A percentile compares a stretch with the other conserved stretches of the same genome.
phyloP scores from a whole-genome alignment of 2,329 filamentous ascomycete species.

The Venturia nashicola region DNA sequence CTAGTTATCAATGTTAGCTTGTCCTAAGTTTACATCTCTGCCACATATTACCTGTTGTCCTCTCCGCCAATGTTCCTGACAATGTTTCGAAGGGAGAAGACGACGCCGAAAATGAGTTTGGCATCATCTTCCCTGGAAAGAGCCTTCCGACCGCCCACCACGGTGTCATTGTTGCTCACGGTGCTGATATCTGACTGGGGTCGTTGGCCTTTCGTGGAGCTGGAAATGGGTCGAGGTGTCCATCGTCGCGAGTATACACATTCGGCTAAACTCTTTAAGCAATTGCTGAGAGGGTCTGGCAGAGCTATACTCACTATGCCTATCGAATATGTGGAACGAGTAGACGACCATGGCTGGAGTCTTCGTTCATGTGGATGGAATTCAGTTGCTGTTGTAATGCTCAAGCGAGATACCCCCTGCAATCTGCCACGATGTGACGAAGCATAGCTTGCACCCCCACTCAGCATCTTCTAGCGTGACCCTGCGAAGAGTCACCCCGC shows the following conservation, averaged over 20 bases:
- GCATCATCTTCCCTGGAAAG: slow-evolving; percentile 66
- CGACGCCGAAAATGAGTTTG: slow-evolving; percentile 92
- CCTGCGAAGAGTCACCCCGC: neutral
- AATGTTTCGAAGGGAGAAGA: slow-evolving; percentile 96
- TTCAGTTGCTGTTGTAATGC: neutral
- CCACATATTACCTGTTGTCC: slow-evolving; percentile 54
- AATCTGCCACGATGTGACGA: neutral
- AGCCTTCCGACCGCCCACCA: slow-evolving; percentile 21
- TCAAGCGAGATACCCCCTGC: neutral
- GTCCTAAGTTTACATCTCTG: neutral
- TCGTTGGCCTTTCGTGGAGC: slow-evolving; percentile 33
- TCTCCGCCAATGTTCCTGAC: slow-evolving; percentile 86
- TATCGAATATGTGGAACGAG: slow-evolving; percentile 97
- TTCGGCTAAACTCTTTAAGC: slow-evolving; percentile 51
- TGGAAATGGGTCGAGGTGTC: slow-evolving; percentile 44
- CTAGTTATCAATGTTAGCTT: slow-evolving; percentile 29
- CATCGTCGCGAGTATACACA: slow-evolving; percentile 93
- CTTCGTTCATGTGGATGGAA: neutral
- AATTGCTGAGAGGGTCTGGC: neutral
- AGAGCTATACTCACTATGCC: slow-evolving; percentile 59
- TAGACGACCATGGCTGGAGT: slow-evolving; percentile 66
- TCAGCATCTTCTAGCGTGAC: neutral
- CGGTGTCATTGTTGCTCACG: slow-evolving; percentile 29
- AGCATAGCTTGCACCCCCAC: neutral
- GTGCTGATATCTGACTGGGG: slow-evolving; percentile 36